These are phyloP conservation scores for Geotrichum europaeum DNA, from an alignment of 1,139 yeast genomes.

Conservation along the genomic window DNA sequence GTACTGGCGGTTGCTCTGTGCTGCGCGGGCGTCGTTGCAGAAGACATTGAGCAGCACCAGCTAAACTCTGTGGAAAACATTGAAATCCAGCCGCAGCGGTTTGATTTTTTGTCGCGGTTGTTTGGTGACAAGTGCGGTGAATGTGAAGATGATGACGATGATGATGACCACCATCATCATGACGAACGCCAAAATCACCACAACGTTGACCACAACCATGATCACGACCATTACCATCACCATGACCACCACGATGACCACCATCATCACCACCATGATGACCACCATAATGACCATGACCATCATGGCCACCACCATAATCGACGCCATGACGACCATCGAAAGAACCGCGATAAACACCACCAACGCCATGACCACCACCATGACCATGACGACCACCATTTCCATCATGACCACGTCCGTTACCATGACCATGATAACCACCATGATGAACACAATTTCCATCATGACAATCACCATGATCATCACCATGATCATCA, in stretches of 20 bases:
- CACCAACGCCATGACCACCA: too few species aligned
- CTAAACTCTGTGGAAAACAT: background rate
- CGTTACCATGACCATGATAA: too few species aligned
- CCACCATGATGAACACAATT: background rate
- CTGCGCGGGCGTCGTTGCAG: background rate
- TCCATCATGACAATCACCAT: background rate
- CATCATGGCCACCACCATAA: too few species aligned
- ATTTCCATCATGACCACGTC: too few species aligned
- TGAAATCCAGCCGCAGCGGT: background rate
- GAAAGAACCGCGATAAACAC: too few species aligned
- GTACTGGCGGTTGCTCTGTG: background rate
- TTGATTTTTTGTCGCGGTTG: background rate
- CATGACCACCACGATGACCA: too few species aligned
- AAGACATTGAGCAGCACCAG: background rate
- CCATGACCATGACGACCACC: too few species aligned
- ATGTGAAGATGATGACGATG: background rate
- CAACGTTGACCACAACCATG: background rate
- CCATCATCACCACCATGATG: too few species aligned
- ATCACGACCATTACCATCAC: too few species aligned
- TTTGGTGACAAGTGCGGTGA: background rate
- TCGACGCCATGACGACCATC: too few species aligned
- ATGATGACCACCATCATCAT: background rate
- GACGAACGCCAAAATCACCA: background rate
- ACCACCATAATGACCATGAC: too few species aligned
- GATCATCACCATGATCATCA: background rate